Evolutionary conservation across 1,284 basidiomycete species (phyloP).

Genomic region (Vanrija sp.): DNA sequence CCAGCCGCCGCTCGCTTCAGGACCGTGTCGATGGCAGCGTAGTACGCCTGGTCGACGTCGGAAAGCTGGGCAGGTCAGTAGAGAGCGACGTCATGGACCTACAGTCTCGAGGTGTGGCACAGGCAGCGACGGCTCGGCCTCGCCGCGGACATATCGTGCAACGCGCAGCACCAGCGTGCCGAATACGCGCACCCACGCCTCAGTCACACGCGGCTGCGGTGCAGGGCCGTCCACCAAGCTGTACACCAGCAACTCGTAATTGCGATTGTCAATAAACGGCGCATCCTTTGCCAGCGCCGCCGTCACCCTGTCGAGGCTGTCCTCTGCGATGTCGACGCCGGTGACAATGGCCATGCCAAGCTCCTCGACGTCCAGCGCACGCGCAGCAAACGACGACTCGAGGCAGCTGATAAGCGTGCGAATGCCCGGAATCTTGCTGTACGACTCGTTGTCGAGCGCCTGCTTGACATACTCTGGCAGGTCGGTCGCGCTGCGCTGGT

Average conservation of each 20-base stretch:
- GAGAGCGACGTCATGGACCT: neutral
- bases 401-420: conserved; percentile 21
- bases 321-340: neutral
- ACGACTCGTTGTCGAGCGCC: conserved; percentile 35
- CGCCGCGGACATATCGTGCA: conserved; percentile 2
- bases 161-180: conserved; percentile 1
- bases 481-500: conserved; percentile 24
- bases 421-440: conserved; percentile 29
- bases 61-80: neutral
- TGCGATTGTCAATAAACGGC: conserved; percentile 15
- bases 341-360: conserved; percentile 13
- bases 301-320: neutral
- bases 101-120: neutral
- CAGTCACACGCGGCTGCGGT: conserved; percentile 1
- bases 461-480: conserved; percentile 38
- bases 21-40: neutral
- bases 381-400: conserved; percentile 18
- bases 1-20: conserved; percentile 1
- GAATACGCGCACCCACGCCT: conserved; percentile 4
- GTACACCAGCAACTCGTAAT: conserved; percentile 8
- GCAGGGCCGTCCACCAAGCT: neutral
- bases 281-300: neutral
- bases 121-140: neutral
- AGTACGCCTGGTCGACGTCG: conserved; percentile 5
- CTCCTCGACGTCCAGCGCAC: conserved; percentile 23